These are phyloP conservation scores for Hymenotorrendiella dingleyae DNA, from an alignment of 2,329 filamentous ascomycete genomes.

Conservation along the genomic window DNA sequence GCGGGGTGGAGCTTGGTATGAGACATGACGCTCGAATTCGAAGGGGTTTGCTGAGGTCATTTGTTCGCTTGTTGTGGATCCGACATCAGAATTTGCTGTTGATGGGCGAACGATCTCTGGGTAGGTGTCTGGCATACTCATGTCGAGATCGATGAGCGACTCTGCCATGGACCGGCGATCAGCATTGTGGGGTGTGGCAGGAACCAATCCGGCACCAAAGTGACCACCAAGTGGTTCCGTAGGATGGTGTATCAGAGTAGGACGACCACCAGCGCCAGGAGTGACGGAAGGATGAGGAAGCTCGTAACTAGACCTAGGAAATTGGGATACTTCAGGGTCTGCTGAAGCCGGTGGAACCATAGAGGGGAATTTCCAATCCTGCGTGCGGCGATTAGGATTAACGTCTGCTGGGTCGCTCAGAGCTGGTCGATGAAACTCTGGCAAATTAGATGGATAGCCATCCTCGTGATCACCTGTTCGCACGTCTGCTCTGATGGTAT, in stretches of 20 bases:
- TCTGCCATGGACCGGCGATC: slow-evolving; percentile 24
- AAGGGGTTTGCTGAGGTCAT: slow-evolving; percentile 52
- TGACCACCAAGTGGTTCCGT: slow-evolving; percentile 41
- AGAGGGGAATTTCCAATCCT: slow-evolving; percentile 54
- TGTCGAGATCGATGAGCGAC: slow-evolving; percentile 47
- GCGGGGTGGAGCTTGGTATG: slow-evolving; percentile 40
- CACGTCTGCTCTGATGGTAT: slow-evolving; percentile 43
- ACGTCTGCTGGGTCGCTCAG: slow-evolving; percentile 53
- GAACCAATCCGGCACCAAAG: slow-evolving; percentile 20
- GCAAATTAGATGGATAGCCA: slow-evolving; percentile 18
- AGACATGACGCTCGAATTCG: slow-evolving; percentile 57
- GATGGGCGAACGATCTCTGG: slow-evolving; percentile 23
- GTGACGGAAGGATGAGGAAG: slow-evolving; percentile 21
- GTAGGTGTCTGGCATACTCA: slow-evolving; percentile 43
- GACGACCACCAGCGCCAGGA: slow-evolving; percentile 34
- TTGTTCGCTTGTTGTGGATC: slow-evolving; percentile 50
- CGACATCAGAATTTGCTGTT: slow-evolving; percentile 27
- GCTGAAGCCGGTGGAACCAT: slow-evolving; percentile 47
- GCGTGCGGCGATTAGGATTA: slow-evolving; percentile 45
- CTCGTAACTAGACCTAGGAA: slow-evolving; percentile 34
- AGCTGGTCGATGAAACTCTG: slow-evolving; percentile 44
- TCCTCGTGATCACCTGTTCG: slow-evolving; percentile 20
- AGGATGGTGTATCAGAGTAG: slow-evolving; percentile 43
- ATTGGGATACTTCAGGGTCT: slow-evolving; percentile 47
- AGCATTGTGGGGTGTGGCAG: slow-evolving; percentile 7